phyloP scores from a whole-genome alignment of 2,329 filamentous ascomycete species.

The Neurospora sp. region DNA sequence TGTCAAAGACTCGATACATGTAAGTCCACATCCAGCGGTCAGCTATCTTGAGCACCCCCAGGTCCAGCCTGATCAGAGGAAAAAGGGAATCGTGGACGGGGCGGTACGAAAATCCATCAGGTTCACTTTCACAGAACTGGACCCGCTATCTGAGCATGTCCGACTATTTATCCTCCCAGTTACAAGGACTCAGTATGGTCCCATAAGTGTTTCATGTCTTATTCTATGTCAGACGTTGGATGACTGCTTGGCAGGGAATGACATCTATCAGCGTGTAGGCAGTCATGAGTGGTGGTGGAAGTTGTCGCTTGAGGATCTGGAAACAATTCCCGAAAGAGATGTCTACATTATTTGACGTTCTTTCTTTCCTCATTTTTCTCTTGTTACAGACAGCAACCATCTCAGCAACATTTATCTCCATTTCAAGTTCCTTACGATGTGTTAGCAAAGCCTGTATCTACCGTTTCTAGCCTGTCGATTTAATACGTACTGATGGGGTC shows the following conservation, averaged over 20 bases:
- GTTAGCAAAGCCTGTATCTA: background rate
- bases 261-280: background rate
- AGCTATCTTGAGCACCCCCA: background rate
- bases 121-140: background rate
- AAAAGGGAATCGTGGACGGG: background rate
- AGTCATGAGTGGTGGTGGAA: background rate
- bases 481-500: background rate
- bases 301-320: too few species aligned
- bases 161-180: background rate
- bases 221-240: background rate
- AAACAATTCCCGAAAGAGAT: background rate
- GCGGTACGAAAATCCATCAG: background rate
- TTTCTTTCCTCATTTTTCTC: background rate
- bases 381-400: background rate
- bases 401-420: background rate
- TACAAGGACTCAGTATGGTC: too few species aligned
- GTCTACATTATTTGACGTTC: background rate
- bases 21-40: background rate
- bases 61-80: background rate
- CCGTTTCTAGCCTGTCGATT: accelerated
- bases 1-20: background rate
- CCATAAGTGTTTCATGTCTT: background rate
- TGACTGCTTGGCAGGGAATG: background rate
- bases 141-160: background rate
- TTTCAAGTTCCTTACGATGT: background rate